phyloP scores from a whole-genome alignment of 2,329 filamentous ascomycete genomes.

The Xylaria sp. region DNA sequence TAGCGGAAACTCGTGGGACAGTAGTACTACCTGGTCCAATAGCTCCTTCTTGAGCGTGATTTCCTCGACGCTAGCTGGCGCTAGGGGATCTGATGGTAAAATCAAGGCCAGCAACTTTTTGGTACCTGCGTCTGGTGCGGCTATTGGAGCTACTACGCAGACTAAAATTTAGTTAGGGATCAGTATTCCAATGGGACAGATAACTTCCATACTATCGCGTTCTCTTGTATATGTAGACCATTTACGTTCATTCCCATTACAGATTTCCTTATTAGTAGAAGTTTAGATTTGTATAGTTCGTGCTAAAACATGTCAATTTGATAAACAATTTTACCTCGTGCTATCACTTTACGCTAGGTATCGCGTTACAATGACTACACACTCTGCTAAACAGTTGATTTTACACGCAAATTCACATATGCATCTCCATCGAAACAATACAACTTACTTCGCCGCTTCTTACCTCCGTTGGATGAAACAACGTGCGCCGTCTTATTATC shows the following conservation, averaged over 20 bases:
- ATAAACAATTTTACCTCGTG: neutral
- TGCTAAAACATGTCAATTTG: neutral
- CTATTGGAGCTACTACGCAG: constrained; percentile 55
- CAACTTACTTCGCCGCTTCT: neutral
- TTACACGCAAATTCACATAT: too few relatives aligned
- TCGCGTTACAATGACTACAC: too few relatives aligned
- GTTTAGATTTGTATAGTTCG: neutral
- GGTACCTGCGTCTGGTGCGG: constrained; percentile 51
- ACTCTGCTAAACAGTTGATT: too few relatives aligned
- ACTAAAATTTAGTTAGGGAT: constrained; percentile 16
- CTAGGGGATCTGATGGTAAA: constrained; percentile 52
- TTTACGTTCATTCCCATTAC: neutral
- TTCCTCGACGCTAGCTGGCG: constrained; percentile 50
- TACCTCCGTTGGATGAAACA: too few relatives aligned
- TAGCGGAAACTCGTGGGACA: constrained; percentile 57
- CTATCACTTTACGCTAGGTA: too few relatives aligned
- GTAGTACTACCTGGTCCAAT: constrained; percentile 53
- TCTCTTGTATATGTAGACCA: neutral
- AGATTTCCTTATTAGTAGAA: neutral
- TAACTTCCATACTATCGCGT: neutral
- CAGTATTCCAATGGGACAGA: too few relatives aligned
- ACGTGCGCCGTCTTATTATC: neutral
- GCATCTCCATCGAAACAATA: neutral
- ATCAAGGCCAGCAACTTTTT: constrained; percentile 56
- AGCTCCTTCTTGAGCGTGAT: constrained; percentile 54